Evolutionary conservation across 345 rosid genomes (phyloP).

Genomic region (Schrenkiella parvula): DNA sequence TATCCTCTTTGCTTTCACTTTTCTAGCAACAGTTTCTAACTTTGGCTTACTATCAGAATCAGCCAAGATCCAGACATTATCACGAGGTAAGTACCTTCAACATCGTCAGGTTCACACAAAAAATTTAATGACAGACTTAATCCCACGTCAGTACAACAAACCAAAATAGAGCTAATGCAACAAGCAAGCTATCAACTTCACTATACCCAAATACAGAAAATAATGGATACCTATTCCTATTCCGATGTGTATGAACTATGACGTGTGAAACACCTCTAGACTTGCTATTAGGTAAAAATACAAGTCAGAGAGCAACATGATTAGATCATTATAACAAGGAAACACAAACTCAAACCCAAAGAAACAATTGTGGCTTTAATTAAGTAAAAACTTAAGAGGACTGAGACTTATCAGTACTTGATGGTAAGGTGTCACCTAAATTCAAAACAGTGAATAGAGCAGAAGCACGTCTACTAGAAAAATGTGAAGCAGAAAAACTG

Average conservation of each 20-base stretch:
- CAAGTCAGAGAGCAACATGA: not conserved
- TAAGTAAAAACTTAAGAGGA: not conserved
- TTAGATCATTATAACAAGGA: not conserved
- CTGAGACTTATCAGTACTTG: not conserved
- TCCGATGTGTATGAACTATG: not conserved
- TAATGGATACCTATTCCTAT: constrained; percentile 12
- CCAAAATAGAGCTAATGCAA: constrained; percentile 8
- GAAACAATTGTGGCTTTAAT: not conserved
- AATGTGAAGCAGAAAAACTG: not conserved
- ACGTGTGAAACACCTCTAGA: not conserved
- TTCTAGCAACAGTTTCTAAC: constrained; percentile 20
- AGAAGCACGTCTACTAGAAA: not conserved
- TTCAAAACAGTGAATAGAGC: not conserved
- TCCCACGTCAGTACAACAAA: constrained; percentile 4
- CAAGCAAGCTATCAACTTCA: constrained; percentile 23
- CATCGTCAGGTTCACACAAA: not conserved
- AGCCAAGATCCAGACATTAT: constrained; percentile 15
- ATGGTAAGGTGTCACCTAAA: constrained; percentile 2
- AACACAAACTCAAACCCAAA: not conserved
- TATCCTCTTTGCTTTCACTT: constrained; percentile 5
- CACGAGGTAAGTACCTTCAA: constrained; percentile 7
- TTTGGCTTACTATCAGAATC: constrained; percentile 30
- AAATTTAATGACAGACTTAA: not conserved
- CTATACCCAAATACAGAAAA: constrained; percentile 11
- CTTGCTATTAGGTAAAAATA: not conserved